phyloP scores from a whole-genome alignment of 169 alveolate species.

The Cryptosporidium sp. region DNA sequence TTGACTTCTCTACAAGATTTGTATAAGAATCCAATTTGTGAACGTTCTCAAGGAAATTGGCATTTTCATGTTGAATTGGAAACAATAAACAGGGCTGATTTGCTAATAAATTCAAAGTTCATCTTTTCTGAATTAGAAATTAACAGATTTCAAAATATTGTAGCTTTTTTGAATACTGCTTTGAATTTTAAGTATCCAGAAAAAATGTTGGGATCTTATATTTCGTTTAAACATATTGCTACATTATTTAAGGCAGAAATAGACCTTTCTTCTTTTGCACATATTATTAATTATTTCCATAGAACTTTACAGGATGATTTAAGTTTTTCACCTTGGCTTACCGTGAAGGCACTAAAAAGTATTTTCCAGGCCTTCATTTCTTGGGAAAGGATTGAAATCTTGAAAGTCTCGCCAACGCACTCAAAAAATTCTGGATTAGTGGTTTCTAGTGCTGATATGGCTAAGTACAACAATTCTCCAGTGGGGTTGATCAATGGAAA shows the following conservation, averaged over 20 bases:
- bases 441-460: not conserved
- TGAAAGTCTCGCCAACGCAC: not conserved
- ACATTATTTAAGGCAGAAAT: constrained; percentile 1
- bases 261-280: constrained; percentile 11
- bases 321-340: constrained; percentile 63
- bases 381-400: constrained; percentile 31
- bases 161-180: constrained; percentile 41
- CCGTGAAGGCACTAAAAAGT: constrained; percentile 9
- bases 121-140: constrained; percentile 39
- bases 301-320: constrained; percentile 36
- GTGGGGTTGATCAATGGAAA: constrained; percentile 31
- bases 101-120: not conserved
- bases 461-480: constrained; percentile 32
- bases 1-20: constrained; percentile 2
- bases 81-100: not conserved
- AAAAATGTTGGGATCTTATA: constrained; percentile 13
- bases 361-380: constrained; percentile 26
- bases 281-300: not conserved
- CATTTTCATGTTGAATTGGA: not conserved
- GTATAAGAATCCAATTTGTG: constrained; percentile 23
- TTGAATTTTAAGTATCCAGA: constrained; percentile 28
- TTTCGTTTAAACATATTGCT: constrained; percentile 41
- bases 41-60: constrained; percentile 38
- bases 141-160: constrained; percentile 33
- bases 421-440: not conserved